These are phyloP conservation scores for Xerophyta viscosa DNA, from an alignment of 106 monocot species.

Conservation along the genomic window DNA sequence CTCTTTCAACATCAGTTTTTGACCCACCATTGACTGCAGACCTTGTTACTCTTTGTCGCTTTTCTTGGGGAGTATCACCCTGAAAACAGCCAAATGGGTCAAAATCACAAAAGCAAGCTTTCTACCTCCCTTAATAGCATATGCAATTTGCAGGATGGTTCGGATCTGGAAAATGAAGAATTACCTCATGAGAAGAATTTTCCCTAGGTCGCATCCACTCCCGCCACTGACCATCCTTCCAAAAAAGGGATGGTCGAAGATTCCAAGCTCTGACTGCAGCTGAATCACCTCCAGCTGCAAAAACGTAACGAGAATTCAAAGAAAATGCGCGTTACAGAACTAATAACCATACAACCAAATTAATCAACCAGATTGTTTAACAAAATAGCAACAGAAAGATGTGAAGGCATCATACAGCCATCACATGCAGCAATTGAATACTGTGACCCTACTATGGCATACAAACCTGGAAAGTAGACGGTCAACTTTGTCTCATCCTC, in stretches of 20 bases:
- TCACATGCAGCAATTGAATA: too few species aligned
- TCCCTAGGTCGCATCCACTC: constrained; percentile 39
- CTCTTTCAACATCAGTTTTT: constrained; percentile 19
- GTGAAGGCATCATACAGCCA: too few species aligned
- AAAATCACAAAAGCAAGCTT: too few species aligned
- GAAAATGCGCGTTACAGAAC: too few species aligned
- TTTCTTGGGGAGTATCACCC: constrained; percentile 82
- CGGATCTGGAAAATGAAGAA: neutral
- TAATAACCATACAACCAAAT: too few species aligned
- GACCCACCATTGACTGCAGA: constrained; percentile 16
- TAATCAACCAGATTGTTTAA: too few species aligned
- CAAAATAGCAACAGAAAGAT: too few species aligned
- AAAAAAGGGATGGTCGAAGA: constrained; percentile 77
- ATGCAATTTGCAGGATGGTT: too few species aligned
- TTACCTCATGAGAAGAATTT: constrained; percentile 41
- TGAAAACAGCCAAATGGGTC: constrained; percentile 12
- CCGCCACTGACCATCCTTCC: constrained; percentile 90
- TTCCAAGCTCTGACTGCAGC: constrained; percentile 56
- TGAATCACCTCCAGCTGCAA: constrained; percentile 49
- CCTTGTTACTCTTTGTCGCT: constrained; percentile 50
- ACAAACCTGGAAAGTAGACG: constrained; percentile 85
- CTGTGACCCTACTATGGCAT: too few species aligned
- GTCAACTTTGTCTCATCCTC: constrained; percentile 67
- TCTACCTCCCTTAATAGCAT: too few species aligned
- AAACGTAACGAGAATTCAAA: too few species aligned